phyloP scores from a whole-genome alignment of 768 basidiomycete species.

The Neoboletus brunneissimus region DNA sequence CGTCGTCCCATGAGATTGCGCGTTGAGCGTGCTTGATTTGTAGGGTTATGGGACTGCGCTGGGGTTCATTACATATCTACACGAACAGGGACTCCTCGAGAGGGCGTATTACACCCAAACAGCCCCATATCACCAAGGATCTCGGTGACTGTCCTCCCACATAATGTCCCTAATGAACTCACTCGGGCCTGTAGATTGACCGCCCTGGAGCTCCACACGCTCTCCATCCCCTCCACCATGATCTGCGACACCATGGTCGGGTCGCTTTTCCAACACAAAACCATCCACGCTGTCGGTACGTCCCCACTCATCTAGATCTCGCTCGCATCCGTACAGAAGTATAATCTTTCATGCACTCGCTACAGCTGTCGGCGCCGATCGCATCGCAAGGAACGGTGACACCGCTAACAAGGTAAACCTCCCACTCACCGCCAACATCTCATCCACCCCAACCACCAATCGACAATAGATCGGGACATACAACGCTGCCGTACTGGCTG shows the following conservation, averaged over 20 bases:
- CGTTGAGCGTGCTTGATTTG: conserved; percentile 1
- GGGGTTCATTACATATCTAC: conserved; percentile 88
- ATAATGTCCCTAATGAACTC: not conserved
- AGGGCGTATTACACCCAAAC: conserved; percentile 93
- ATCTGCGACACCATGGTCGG: conserved; percentile 98
- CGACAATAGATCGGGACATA: conserved; percentile 77
- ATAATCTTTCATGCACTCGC: not conserved
- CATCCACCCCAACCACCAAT: not conserved
- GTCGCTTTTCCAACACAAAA: conserved; percentile 84
- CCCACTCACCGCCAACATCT: not conserved
- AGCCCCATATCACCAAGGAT: conserved; percentile 92
- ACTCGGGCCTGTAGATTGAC: conserved; percentile 58
- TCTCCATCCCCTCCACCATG: conserved; percentile 86
- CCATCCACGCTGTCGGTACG: conserved; percentile 77
- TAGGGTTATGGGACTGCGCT: conserved; percentile 96
- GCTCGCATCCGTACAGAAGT: not conserved
- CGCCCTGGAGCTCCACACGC: conserved; percentile 80
- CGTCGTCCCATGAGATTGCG: not conserved
- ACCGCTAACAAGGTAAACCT: conserved; percentile 84
- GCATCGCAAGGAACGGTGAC: conserved; percentile 90
- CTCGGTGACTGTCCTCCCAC: conserved; percentile 44
- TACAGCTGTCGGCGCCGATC: conserved; percentile 80
- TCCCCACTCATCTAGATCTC: not conserved
- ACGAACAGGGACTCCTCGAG: conserved; percentile 71
- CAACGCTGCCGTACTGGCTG: conserved; percentile 91